Evolutionary conservation across 352 stramenopile species (phyloP), one percentile per base, ranked within the genome.

Genomic region (Phytophthora aleatoria): DNA sequence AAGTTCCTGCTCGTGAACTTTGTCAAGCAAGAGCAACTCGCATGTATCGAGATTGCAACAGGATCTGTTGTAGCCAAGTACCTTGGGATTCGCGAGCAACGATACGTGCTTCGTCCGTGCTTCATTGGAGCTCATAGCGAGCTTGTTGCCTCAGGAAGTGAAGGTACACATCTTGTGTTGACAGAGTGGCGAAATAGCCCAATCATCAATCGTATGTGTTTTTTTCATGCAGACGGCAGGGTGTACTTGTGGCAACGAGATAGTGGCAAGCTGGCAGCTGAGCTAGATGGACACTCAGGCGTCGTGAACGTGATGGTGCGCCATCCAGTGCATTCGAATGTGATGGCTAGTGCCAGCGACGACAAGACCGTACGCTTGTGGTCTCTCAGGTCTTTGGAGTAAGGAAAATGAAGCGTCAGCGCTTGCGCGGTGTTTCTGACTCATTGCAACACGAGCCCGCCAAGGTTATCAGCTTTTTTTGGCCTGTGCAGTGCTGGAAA

Each of bases 291-390:
- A 7, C 85, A 94, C 56, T 78, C 85, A 1, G 89, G 84, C 47
- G 75, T 89, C 41, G 73, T 94, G 20, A 94, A 92, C 65, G 77
- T 77, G n/a, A 79, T 92, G 2, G 67, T 73, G 7, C 69, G 68
- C 15, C 83, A 94, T 47, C 86, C 86, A 6, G 24, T 76, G 10
- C 68, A 74, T 49, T 45, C 62, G 4, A 69, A 89, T 36, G 50
- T 94, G 15, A 58, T 94, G 41, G 84, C 76, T 4, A 91, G 76
- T 27, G 84, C 82, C 49, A 90, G 83, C 33, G 86, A 94, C 61
- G 86, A 94, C 48, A 82, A 90, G 45, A 92, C 83, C 2, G 58
- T 94, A 16, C 76, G 74, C 2, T 10, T 87, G 7, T 87, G 79
- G 79, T 50, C 47, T 5, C 57, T 87, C 8, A 73, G 51, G 24